Conservation (phyloP, 495 filamentous ascomycete species). For the Penicillium malachiteum region DNA sequence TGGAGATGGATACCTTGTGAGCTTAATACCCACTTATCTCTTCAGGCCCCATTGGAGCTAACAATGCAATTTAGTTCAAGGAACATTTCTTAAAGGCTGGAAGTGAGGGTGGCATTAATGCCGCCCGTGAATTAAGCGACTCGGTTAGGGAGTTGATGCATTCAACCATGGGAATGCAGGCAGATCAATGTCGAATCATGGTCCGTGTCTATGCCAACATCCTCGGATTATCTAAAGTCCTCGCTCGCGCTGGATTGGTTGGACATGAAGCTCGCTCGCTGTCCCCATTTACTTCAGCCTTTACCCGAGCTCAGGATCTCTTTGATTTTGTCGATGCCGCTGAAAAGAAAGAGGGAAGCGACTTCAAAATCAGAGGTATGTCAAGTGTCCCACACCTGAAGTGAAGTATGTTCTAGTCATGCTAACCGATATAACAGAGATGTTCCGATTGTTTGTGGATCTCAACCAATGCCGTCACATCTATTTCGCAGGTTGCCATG, state of each 20-base stretch:
- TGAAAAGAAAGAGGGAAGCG: constrained; percentile 59
- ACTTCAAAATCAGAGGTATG: constrained; percentile 58
- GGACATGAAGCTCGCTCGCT: constrained; percentile 54
- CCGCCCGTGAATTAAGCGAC: constrained; percentile 53
- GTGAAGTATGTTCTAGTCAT: not conserved
- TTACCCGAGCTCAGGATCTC: constrained; percentile 57
- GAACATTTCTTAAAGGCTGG: constrained; percentile 52
- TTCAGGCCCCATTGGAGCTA: not conserved
- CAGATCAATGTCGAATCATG: constrained; percentile 56
- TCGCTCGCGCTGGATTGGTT: constrained; percentile 48
- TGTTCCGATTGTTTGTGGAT: constrained; percentile 56
- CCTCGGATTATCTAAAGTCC: constrained; percentile 48
- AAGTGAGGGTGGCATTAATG: constrained; percentile 55
- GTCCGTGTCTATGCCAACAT: constrained; percentile 62
- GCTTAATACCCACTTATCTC: not conserved
- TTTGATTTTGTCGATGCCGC: constrained; percentile 65
- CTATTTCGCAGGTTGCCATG: constrained; percentile 63
- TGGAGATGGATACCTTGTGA: constrained; percentile 57
- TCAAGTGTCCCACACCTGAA: not conserved
- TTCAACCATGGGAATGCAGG: constrained; percentile 45
- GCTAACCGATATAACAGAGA: constrained; percentile 33
- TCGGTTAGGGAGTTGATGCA: constrained; percentile 47
- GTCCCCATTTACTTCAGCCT: constrained; percentile 54
- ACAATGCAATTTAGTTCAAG: constrained; percentile 41
- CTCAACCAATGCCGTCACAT: constrained; percentile 67